Conservation (phyloP, 352 stramenopile species). For the Globisporangium canariense region DNA sequence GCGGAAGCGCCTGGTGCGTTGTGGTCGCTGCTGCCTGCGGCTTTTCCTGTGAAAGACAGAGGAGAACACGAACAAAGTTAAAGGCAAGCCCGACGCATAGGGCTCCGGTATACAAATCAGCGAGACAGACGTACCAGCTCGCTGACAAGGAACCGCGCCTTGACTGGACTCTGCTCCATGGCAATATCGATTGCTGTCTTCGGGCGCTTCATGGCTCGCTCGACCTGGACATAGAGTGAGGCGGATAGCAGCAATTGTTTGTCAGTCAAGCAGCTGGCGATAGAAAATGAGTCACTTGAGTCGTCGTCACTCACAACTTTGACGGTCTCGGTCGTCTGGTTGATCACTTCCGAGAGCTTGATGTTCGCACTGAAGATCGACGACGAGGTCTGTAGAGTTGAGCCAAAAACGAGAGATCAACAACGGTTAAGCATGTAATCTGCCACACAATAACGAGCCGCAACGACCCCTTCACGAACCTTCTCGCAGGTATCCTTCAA, state of each 20-base stretch:
- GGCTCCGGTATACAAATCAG: too few species aligned
- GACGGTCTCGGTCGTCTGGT: slow-evolving; percentile 64
- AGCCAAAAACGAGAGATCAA: too few species aligned
- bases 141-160: slow-evolving; percentile 38
- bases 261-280: background rate
- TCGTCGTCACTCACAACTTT: slow-evolving; percentile 40
- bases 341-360: slow-evolving; percentile 54
- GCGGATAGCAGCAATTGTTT: background rate
- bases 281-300: background rate
- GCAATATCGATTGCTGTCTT: slow-evolving; percentile 69
- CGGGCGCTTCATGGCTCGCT: slow-evolving; percentile 71
- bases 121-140: slow-evolving; percentile 28
- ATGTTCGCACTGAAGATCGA: slow-evolving; percentile 49
- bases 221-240: slow-evolving; percentile 32
- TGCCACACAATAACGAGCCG: too few species aligned
- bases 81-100: background rate
- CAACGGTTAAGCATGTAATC: too few species aligned
- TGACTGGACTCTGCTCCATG: slow-evolving; percentile 70
- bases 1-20: slow-evolving; percentile 12
- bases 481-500: slow-evolving; percentile 55
- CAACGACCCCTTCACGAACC: slow-evolving; percentile 20
- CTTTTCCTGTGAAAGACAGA: background rate
- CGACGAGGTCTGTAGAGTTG: slow-evolving; percentile 38
- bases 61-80: background rate
- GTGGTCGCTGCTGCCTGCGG: slow-evolving; percentile 19